Conservation (phyloP, 2,329 filamentous ascomycete genomes). For the Penicillium expansum region DNA sequence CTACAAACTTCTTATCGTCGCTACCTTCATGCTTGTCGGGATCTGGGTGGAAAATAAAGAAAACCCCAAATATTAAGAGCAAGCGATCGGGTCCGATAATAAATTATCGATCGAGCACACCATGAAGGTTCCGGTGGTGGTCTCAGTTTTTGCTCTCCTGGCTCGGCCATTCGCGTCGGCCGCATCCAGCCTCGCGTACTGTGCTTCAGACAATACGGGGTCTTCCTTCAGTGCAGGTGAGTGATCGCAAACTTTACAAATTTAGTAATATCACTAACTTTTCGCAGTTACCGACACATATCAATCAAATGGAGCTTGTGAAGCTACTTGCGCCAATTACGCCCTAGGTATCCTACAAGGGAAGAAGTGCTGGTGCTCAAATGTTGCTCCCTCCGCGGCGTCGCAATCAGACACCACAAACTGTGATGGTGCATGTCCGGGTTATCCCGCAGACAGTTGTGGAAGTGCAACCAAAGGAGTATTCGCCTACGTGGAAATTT, state of each 20-base stretch:
- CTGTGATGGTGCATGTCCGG: conserved; percentile 46
- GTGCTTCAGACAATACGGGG: conserved; percentile 48
- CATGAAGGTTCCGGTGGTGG: conserved; percentile 24
- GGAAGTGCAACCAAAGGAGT: conserved; percentile 41
- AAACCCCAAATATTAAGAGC: neutral
- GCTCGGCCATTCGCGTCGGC: conserved; percentile 23
- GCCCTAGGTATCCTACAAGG: conserved; percentile 48
- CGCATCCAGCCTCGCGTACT: conserved; percentile 37
- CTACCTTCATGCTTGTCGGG: neutral
- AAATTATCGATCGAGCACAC: neutral
- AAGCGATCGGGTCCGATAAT: neutral
- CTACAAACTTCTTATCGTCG: neutral
- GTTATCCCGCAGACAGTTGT: conserved; percentile 48
- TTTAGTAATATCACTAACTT: conserved; percentile 8
- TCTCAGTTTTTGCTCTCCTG: conserved; percentile 27
- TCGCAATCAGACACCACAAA: conserved; percentile 29
- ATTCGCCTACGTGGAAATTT: conserved; percentile 45
- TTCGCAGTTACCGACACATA: conserved; percentile 38
- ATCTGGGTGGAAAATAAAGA: neutral
- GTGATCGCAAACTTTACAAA: conserved; percentile 15
- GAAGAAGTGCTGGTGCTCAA: conserved; percentile 51
- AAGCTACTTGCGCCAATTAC: conserved; percentile 41
- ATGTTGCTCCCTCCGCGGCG: conserved; percentile 42
- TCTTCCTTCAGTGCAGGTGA: conserved; percentile 37
- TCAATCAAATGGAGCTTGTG: conserved; percentile 49